Evolutionary conservation across 1,139 yeast genomes (phyloP), one percentile per base, ranked within the genome.

Genomic region (Arxiozyma heterogenica): DNA sequence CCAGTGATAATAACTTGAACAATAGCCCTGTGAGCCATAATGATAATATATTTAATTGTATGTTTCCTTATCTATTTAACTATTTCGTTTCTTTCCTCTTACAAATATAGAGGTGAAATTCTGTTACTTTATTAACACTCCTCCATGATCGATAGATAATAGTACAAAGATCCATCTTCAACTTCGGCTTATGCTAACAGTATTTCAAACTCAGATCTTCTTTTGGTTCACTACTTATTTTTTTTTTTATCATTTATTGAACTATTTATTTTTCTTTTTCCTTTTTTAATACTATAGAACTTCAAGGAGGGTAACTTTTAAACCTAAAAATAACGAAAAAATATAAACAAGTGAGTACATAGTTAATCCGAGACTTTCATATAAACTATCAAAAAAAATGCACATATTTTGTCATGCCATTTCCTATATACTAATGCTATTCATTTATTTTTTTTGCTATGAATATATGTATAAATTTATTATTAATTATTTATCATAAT

Each of bases 1-100:
- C 98, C 98, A 22, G 98, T 91, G 67, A 91, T 81, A 56, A 90
- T 80, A 60, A 93, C 96, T 72, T 88, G 93, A 61, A 88, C 89
- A 54, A 93, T 68, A 59, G 93, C 79, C 75, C 97, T 82, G 71
- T 91, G 96, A 59, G 98, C 98, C 97, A 68, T 68, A 23, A 25
- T 51, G 8, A 15, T 11, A 25, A 7, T 41, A n/a, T 41, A 17
- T 38, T 41, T 49, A 22, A 18, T 22, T 25, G 15, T 34, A 27
- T 11, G 49, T 21, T 3, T 21, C 9, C 8, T 27, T 27, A 7
- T 27, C 8, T 27, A 27, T 27, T 27, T 27, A 27, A 4, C 27
- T 44, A 4, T 22, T n/a, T 3, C 17, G 11, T 25, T 44, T 25
- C 25, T 44, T 44, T 25, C 7, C 17, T 12, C 20, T 44, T 44